Percentiles rank a stretch among this genome's conserved stretches.
These are phyloP conservation scores for Pedinophyceae sp. DNA, from an alignment of 139 green algal genomes.

Conservation along the genomic window DNA sequence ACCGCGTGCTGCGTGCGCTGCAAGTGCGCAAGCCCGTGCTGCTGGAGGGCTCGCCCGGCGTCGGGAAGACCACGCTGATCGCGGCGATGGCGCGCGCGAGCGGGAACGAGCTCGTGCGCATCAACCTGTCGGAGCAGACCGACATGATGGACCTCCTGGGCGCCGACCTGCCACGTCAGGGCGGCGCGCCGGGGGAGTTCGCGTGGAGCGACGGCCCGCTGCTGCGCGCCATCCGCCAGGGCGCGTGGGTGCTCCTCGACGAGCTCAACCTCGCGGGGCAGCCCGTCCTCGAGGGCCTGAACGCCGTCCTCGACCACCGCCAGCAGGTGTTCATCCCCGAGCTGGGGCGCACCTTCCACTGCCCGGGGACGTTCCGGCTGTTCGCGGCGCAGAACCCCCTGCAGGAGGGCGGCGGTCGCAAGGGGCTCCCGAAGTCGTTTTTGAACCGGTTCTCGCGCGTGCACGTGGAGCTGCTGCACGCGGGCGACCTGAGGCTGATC, in stretches of 20 bases:
- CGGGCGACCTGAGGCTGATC: slow-evolving; percentile 65
- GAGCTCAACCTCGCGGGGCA: slow-evolving; percentile 95
- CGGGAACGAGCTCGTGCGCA: slow-evolving; percentile 60
- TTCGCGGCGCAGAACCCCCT: slow-evolving; percentile 84
- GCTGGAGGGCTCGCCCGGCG: slow-evolving; percentile 85
- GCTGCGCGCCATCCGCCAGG: slow-evolving; percentile 65
- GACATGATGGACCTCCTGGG: slow-evolving; percentile 99
- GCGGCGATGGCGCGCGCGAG: slow-evolving; percentile 54
- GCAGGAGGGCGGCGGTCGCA: slow-evolving; percentile 82
- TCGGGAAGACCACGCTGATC: slow-evolving; percentile 92
- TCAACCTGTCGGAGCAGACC: slow-evolving; percentile 87
- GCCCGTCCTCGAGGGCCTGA: slow-evolving; percentile 85
- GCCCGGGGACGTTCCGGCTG: slow-evolving; percentile 59
- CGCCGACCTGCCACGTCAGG: slow-evolving; percentile 73
- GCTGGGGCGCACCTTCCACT: slow-evolving; percentile 53
- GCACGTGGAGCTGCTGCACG: slow-evolving; percentile 60
- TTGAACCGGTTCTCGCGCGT: slow-evolving; percentile 94
- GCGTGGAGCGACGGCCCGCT: slow-evolving; percentile 86
- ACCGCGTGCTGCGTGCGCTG: slow-evolving; percentile 80
- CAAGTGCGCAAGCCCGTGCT: slow-evolving; percentile 70
- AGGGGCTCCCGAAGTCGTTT: slow-evolving; percentile 89
- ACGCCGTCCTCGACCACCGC: slow-evolving; percentile 89
- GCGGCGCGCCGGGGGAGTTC: slow-evolving; percentile 72
- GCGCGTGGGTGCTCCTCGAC: slow-evolving; percentile 94
- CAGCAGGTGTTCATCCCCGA: slow-evolving; percentile 89